Evolutionary conservation across 441 rosid genomes (phyloP), one percentile per base, ranked within the genome.

Genomic region (Pelargonium cotyledonis): DNA sequence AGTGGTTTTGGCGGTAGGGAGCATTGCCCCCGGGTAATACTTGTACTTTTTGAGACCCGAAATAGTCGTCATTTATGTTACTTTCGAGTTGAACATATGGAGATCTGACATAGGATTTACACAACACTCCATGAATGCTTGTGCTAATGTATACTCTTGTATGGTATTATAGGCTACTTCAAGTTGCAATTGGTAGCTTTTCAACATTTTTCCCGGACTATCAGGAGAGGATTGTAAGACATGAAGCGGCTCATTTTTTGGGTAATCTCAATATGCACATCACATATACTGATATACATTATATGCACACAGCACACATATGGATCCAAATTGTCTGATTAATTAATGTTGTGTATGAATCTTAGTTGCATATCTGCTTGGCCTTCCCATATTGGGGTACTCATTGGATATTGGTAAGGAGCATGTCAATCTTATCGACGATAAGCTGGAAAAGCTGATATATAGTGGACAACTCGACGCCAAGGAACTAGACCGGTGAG

Each of bases 211-310:
- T 93, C 74, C 95, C 92, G 5, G 98, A 93, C 75, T 93, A 91
- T 78, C 90, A 91, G 78, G 95, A 93, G 75, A 81, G 98, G 75
- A 83, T 91, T 63, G 86, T 89, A 4, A 68, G 88, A 41, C 97
- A 93, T 58, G 98, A 93, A 83, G 98, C 95, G n/a, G 96, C 97
- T 26, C 97, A 93, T 72, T 91, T 93, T 78, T 78, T 93, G 77
- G 85, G 97, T 89, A 84, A 66, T 55, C 31, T 68, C 68, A n/a
- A 47, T 46, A 44, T 5, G 10, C 67, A 67, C 31, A 15, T 44
- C 10, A 21, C 26, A 14, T 29, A 29, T 29, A 29, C 31, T 29
- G 1, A 63, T 12, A 23, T 16, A 61, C 10, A 55, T 8, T 26
- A 47, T 65, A 16, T 11, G 15, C 14, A 1, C 40, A 11, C 43